Evolutionary conservation across 1,284 basidiomycete genomes (phyloP).

Genomic region (Puccinia horiana): DNA sequence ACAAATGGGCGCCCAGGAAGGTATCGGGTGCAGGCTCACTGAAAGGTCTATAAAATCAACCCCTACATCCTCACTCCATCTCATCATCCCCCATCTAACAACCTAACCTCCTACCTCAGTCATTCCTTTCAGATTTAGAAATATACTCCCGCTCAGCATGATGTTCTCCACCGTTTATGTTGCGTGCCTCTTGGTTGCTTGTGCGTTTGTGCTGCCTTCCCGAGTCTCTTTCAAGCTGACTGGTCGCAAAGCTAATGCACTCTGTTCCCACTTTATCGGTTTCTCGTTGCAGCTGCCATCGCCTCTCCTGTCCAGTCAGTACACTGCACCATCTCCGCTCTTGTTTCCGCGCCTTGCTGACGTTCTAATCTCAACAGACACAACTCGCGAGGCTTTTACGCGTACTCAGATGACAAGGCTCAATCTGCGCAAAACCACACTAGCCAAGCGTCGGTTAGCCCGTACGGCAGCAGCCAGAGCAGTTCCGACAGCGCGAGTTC

Average conservation of each 20-base stretch:
- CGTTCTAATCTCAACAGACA: neutral
- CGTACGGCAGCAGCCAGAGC: neutral
- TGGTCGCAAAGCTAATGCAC: neutral
- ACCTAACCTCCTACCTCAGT: neutral
- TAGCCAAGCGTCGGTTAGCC: neutral
- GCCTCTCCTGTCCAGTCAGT: neutral
- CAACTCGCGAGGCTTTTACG: neutral
- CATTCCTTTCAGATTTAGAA: neutral
- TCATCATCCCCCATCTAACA: neutral
- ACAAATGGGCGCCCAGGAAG: no score
- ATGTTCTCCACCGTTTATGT: neutral
- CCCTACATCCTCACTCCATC: neutral
- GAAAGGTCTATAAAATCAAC: neutral
- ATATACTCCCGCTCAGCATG: neutral
- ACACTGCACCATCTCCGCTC: neutral
- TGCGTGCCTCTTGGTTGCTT: slow-evolving; percentile 1
- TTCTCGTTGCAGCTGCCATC: neutral
- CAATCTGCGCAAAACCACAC: neutral
- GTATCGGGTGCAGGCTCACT: no score
- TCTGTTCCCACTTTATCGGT: neutral
- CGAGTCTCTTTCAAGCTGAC: neutral
- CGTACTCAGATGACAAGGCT: neutral
- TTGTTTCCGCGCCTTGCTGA: neutral
- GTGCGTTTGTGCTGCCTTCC: neutral
- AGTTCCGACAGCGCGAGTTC: neutral